A percentile compares a stretch with the other conserved stretches of the same genome.
phyloP scores from a whole-genome alignment of 2,329 filamentous ascomycete species.

The Neocucurbitaria cava region DNA sequence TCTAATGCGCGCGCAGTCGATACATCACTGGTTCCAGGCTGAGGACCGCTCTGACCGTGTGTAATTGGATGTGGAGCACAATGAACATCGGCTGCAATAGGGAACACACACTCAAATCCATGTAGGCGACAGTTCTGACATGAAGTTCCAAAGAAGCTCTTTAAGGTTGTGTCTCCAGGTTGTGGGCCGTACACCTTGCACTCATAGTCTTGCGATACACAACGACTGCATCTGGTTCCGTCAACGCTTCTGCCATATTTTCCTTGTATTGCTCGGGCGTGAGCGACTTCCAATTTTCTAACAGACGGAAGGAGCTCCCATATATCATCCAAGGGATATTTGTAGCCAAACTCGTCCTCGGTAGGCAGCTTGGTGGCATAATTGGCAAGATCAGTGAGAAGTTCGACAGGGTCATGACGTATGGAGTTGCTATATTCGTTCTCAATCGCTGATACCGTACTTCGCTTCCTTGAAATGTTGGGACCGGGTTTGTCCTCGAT shows the following conservation, averaged over 20 bases:
- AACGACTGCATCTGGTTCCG: conserved; percentile 6
- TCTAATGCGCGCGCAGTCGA: neutral
- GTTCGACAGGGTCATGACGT: conserved; percentile 1
- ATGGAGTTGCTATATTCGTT: neutral
- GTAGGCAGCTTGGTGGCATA: conserved; percentile 6
- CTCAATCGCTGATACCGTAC: neutral
- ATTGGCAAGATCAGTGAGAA: conserved; percentile 7
- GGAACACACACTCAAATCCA: conserved; percentile 1
- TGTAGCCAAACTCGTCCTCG: conserved; percentile 5
- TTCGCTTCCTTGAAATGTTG: conserved; percentile 5
- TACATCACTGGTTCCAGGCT: neutral
- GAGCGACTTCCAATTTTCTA: conserved; percentile 10
- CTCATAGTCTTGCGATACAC: conserved; percentile 1
- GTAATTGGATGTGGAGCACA: neutral
- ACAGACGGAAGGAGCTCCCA: conserved; percentile 4
- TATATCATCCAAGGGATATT: neutral
- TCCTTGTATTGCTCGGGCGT: conserved; percentile 15
- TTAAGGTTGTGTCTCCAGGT: neutral
- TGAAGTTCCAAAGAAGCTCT: conserved; percentile 1
- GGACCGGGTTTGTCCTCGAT: neutral
- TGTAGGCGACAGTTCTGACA: conserved; percentile 15
- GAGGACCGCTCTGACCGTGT: neutral
- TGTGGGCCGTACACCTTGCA: conserved; percentile 12
- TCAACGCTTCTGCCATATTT: conserved; percentile 4
- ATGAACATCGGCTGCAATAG: neutral